Evolutionary conservation across 495 filamentous ascomycete species (phyloP).

Genomic region (Aspergillus olivimuriae): DNA sequence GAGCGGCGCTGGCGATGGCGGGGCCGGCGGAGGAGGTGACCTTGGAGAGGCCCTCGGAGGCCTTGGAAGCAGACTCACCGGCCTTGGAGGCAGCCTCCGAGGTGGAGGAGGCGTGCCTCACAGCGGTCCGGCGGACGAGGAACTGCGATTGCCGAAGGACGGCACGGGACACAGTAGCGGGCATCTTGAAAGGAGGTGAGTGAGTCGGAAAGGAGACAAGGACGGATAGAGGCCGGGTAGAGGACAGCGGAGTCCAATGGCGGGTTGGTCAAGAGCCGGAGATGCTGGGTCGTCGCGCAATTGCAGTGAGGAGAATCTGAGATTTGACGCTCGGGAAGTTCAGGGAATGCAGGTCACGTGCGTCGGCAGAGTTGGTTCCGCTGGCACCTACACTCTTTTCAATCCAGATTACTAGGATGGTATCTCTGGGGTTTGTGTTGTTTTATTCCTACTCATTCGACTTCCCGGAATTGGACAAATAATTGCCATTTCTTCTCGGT

Average conservation of each 20-base stretch:
- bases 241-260: constrained; percentile 38
- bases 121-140: constrained; percentile 47
- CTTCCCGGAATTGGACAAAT: no score
- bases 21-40: constrained; percentile 76
- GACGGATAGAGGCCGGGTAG: constrained; percentile 24
- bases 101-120: constrained; percentile 60
- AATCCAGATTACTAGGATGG: no score
- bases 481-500: no score
- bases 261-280: constrained; percentile 26
- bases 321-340: constrained; percentile 41
- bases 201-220: constrained; percentile 21
- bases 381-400: no score
- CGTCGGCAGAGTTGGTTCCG: background rate
- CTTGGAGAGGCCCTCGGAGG: constrained; percentile 76
- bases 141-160: constrained; percentile 57
- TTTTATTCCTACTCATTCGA: no score
- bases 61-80: constrained; percentile 64
- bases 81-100: constrained; percentile 68
- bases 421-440: no score
- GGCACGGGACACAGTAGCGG: constrained; percentile 47
- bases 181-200: constrained; percentile 37
- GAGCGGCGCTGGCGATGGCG: constrained; percentile 63
- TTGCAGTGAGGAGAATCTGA: constrained; percentile 38
- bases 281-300: constrained; percentile 30
- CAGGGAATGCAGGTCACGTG: constrained; percentile 31